Evolutionary conservation across 306 rosid species (phyloP).

Genomic region (Alnus glutinosa): DNA sequence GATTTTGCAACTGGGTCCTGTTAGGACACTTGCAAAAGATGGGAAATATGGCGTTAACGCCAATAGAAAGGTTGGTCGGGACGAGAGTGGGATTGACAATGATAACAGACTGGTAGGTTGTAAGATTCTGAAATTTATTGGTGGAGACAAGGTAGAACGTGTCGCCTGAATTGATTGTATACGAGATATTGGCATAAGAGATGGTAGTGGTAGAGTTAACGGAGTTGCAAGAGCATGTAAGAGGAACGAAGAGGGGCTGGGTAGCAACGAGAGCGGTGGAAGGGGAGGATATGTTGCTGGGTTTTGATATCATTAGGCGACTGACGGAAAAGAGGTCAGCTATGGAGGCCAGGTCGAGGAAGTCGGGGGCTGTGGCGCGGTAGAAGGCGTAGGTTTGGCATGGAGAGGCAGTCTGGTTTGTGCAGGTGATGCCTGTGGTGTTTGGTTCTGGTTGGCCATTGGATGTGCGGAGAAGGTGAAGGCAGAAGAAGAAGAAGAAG

Average conservation of each 20-base stretch:
- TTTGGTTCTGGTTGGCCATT: conserved; percentile 38
- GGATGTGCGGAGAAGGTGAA: conserved; percentile 25
- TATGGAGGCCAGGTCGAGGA: conserved; percentile 68
- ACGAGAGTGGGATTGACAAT: conserved; percentile 62
- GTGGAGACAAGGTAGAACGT: conserved; percentile 61
- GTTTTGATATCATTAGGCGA: conserved; percentile 56
- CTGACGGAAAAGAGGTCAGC: conserved; percentile 78
- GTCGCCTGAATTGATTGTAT: conserved; percentile 46
- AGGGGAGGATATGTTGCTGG: conserved; percentile 67
- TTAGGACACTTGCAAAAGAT: conserved; percentile 82
- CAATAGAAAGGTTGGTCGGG: conserved; percentile 43
- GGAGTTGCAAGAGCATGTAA: conserved; percentile 64
- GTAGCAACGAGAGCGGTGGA: conserved; percentile 40
- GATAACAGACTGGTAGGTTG: conserved; percentile 68
- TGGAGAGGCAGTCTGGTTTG: conserved; percentile 38
- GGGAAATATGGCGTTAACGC: conserved; percentile 53
- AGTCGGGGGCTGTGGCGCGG: conserved; percentile 56
- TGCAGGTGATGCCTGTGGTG: conserved; percentile 63
- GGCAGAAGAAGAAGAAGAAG: conserved; percentile 18
- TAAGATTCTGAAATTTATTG: conserved; percentile 48
- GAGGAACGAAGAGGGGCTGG: conserved; percentile 73
- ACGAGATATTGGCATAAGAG: conserved; percentile 75
- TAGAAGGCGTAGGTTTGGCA: conserved; percentile 73
- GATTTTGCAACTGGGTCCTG: conserved; percentile 27
- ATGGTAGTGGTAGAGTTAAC: conserved; percentile 43